These are phyloP conservation scores for Podospora pseudocomata DNA, from an alignment of 495 filamentous ascomycete genomes.

Conservation along the genomic window DNA sequence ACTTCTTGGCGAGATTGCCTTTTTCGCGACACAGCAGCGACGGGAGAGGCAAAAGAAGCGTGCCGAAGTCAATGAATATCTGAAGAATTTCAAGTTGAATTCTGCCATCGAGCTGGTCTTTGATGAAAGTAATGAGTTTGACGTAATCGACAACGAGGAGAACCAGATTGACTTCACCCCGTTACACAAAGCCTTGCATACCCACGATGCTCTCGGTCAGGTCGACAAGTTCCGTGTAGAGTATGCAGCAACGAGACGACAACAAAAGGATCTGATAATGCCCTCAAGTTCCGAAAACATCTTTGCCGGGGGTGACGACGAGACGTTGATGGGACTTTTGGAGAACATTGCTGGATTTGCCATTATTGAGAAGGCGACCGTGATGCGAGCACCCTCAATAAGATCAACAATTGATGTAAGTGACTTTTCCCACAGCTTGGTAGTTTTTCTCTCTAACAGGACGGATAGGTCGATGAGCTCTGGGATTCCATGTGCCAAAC, in stretches of 20 bases:
- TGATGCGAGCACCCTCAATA: constrained; percentile 77
- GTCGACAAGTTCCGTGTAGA: constrained; percentile 84
- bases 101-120: constrained; percentile 93
- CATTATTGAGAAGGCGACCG: constrained; percentile 91
- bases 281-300: constrained; percentile 64
- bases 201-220: constrained; percentile 91
- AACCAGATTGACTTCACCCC: constrained; percentile 91
- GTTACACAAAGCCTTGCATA: constrained; percentile 92
- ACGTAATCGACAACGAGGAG: constrained; percentile 90
- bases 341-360: constrained; percentile 96
- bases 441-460: constrained; percentile 24
- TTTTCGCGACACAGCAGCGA: constrained; percentile 90
- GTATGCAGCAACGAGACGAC: constrained; percentile 82
- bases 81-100: constrained; percentile 84
- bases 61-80: constrained; percentile 62
- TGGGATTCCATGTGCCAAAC: constrained; percentile 98
- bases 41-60: constrained; percentile 78
- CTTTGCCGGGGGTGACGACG: constrained; percentile 63
- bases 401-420: constrained; percentile 79
- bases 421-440: constrained; percentile 4
- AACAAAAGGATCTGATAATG: constrained; percentile 86
- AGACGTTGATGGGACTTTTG: constrained; percentile 76
- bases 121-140: constrained; percentile 92
- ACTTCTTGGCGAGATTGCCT: constrained; percentile 92
- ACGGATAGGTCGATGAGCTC: constrained; percentile 76